Percentiles rank a stretch among this genome's conserved stretches.
Conservation (phyloP, 2,329 filamentous ascomycete genomes). For the Aureobasidium sp. region DNA sequence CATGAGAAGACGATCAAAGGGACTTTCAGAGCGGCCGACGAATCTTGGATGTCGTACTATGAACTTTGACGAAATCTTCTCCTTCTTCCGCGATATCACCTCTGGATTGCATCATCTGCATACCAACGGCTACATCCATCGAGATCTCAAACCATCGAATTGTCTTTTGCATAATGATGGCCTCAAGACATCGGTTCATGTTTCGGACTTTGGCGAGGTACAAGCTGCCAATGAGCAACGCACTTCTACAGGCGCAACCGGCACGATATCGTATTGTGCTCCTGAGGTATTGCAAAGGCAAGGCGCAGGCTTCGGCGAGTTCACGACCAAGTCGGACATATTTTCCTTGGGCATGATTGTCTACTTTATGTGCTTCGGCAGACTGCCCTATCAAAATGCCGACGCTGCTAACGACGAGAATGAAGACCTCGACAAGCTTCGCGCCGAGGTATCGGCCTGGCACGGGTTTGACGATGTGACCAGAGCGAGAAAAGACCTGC, state of each 20-base stretch:
- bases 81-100: conserved; percentile 91
- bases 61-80: conserved; percentile 88
- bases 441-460: conserved; percentile 80
- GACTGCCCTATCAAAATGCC: conserved; percentile 52
- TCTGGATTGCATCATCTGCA: conserved; percentile 88
- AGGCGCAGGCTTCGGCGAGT: conserved; percentile 68
- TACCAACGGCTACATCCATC: conserved; percentile 85
- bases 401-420: conserved; percentile 57
- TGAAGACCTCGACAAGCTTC: conserved; percentile 76
- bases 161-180: conserved; percentile 77
- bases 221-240: conserved; percentile 74
- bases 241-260: conserved; percentile 87
- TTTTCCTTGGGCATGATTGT: conserved; percentile 98
- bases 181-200: conserved; percentile 67
- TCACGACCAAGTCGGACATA: conserved; percentile 95
- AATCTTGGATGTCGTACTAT: conserved; percentile 50
- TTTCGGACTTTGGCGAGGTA: conserved; percentile 97
- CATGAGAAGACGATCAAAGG: conserved; percentile 73
- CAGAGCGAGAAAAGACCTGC: conserved; percentile 70
- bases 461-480: conserved; percentile 64
- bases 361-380: conserved; percentile 94
- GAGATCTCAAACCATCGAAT: conserved; percentile 93
- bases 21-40: conserved; percentile 58
- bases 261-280: conserved; percentile 95
- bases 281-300: conserved; percentile 78